Conservation (phyloP, 805 yeast species). For the Yamadazyma laniorum region DNA sequence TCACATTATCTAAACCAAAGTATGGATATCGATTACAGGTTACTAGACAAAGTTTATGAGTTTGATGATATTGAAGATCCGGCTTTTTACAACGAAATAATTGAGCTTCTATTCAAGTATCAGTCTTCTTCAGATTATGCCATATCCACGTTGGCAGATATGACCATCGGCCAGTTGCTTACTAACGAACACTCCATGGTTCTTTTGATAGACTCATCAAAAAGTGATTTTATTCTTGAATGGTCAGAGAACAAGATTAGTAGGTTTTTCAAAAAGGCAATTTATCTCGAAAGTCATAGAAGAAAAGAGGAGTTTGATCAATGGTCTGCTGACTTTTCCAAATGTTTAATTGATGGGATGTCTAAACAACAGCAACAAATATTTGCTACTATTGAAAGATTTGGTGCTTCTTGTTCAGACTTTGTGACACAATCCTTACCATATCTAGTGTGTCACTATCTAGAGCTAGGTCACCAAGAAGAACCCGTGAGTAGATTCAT, state of each 20-base stretch:
- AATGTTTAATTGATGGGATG: background rate
- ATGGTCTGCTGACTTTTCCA: background rate
- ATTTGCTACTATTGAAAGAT: background rate
- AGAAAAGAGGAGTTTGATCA: background rate
- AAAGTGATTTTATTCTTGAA: background rate
- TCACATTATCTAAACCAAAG: conserved; percentile 25
- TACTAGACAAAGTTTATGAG: conserved; percentile 18
- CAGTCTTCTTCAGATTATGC: conserved; percentile 1
- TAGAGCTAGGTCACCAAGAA: background rate
- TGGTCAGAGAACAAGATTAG: background rate
- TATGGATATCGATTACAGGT: conserved; percentile 25
- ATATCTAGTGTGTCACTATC: conserved; percentile 6
- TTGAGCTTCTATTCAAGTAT: background rate
- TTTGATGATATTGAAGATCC: conserved; percentile 9
- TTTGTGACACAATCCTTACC: conserved; percentile 7
- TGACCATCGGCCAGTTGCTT: conserved; percentile 2
- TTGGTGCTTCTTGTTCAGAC: background rate
- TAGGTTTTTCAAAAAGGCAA: background rate
- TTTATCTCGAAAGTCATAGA: background rate
- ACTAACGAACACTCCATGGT: background rate
- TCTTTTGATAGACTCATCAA: background rate
- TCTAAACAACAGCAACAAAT: background rate
- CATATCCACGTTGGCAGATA: conserved; percentile 4
- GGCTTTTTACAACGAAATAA: background rate
- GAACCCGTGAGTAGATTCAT: background rate